Evolutionary conservation across 192 early-diverging fungal genomes (phyloP).

Genomic region (Coemansia sp.): DNA sequence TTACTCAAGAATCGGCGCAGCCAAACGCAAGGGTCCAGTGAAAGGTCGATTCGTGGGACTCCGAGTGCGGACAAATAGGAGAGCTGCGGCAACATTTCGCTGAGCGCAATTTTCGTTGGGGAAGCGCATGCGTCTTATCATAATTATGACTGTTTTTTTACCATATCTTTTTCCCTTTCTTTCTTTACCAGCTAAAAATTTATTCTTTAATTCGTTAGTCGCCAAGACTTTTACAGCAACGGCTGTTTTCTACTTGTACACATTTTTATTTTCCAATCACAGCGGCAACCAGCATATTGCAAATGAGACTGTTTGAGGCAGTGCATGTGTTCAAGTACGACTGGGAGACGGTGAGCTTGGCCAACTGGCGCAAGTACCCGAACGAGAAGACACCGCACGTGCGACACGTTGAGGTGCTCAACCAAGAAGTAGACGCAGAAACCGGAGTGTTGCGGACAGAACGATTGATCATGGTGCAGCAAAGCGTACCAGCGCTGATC

Average conservation of each 20-base stretch:
- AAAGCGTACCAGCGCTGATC: constrained; percentile 81
- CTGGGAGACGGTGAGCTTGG: constrained; percentile 80
- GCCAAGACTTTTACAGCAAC: neutral
- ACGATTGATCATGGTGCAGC: constrained; percentile 85
- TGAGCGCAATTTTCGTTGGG: neutral
- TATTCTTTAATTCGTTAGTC: neutral
- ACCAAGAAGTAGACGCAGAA: constrained; percentile 73
- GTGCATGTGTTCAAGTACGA: constrained; percentile 77
- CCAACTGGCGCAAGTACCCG: constrained; percentile 97
- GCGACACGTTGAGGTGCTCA: constrained; percentile 84
- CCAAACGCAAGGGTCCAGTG: no score
- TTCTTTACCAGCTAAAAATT: neutral
- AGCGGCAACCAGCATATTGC: neutral
- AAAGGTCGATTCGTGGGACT: no score
- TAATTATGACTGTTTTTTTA: no score
- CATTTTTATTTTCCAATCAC: neutral
- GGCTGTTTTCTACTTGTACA: neutral
- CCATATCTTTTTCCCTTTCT: neutral
- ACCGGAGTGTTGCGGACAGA: constrained; percentile 87
- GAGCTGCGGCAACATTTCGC: neutral
- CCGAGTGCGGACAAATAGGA: no score
- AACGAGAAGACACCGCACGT: constrained; percentile 93
- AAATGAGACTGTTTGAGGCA: constrained; percentile 83
- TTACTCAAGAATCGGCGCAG: no score
- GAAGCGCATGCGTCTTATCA: neutral